Evolutionary conservation across 768 basidiomycete genomes (phyloP), one percentile per base, ranked within the genome.

Genomic region (Amanita muscaria): DNA sequence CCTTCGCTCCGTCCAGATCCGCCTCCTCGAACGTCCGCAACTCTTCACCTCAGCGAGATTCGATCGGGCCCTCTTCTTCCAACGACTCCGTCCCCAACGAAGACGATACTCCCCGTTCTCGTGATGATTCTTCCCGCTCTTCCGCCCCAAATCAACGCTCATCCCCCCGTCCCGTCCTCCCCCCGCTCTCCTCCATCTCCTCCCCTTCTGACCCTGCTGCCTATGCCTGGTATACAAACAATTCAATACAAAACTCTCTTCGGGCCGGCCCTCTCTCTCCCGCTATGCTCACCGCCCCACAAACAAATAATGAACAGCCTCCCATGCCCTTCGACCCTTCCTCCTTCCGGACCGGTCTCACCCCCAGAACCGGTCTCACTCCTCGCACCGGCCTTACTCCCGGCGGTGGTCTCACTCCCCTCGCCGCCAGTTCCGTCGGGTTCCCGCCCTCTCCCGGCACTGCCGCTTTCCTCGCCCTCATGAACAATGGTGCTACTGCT

Each of bases 251-350:
- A 39, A 85, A 85, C 62, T 92, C 89, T 2, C 78, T 98, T 25
- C 81, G 94, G 36, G 77, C 92, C 0, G 94, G 93, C 3, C 94
- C 94, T 1, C 81, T 98, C 44, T 91, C 88, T 4, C 94, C 94
- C 23, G 92, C 94, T 44, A 94, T 97, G 89, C 82, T 96, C 48
- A 80, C 88, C 21, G 94, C 87, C 7, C 93, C 91, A 3, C 81
- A 79, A 59, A 71, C 70, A 37, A 52, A 65, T 41, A 64, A 63
- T 25, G 65, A 72, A 55, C 59, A 54, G 56, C 35, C 58, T 5
- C 69, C 69, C 44, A 52, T 71, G 33, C 56, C 70, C 40, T 93
- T 89, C 59, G 88, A 91, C 57, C 78, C 83, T 31, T 55, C 74
- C 52, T 65, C 72, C 33, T 80, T 89, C 67, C 79, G 89, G 35